These are phyloP conservation scores for Luzula sylvatica DNA, from an alignment of 176 grass and related monocot genomes.

Conservation along the genomic window DNA sequence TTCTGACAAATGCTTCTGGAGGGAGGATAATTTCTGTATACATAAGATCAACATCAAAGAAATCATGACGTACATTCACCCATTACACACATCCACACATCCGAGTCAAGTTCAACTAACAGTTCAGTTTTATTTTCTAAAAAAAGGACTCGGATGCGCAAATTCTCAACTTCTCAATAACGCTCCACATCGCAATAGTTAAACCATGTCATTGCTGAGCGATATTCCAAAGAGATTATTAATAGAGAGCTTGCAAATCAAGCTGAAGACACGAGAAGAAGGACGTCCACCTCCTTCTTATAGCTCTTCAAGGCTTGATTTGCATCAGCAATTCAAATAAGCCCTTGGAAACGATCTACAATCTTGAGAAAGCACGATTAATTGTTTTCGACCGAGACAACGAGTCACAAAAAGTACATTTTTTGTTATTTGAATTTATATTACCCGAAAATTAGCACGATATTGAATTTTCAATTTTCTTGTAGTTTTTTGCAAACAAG, in stretches of 20 bases:
- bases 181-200: background rate
- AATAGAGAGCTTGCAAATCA: conserved; percentile 2
- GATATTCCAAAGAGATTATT: background rate
- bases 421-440: no score
- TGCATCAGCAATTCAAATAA: background rate
- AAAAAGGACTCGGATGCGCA: conserved; percentile 8
- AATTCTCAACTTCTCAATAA: conserved; percentile 1
- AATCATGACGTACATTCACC: no score
- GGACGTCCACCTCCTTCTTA: conserved; percentile 1
- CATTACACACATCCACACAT: no score
- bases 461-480: background rate
- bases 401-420: no score
- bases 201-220: background rate
- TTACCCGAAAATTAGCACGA: no score
- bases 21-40: no score
- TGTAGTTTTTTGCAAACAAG: conserved; percentile 2
- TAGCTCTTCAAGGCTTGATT: background rate
- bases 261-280: background rate
- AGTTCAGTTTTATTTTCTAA: conserved; percentile 14
- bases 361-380: background rate
- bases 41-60: no score
- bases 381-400: no score
- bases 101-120: no score
- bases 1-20: no score
- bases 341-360: background rate